Base-by-base conservation (phyloP, 257 asterid genomes). In the Voacanga thouarsii region DNA sequence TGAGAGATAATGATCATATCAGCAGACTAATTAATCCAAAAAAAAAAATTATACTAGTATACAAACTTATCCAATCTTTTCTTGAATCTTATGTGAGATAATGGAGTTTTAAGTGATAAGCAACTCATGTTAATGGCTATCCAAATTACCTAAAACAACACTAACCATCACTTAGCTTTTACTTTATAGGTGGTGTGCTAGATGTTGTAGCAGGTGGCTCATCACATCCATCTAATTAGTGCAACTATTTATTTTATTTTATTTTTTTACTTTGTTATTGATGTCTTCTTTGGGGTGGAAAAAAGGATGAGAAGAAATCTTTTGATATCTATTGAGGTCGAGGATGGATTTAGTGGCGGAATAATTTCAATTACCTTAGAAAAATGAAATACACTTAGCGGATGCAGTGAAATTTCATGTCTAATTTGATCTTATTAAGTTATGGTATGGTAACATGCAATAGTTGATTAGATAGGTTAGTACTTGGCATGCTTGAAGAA, bases 131-230 rank as follows among this genome's bases (percentile, higher is more conserved):
- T 59, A 72, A 51, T 24, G 55, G 44, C 24, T 21, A 60, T 65
- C 41, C 33, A 60, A 71, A 72, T 77, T 72, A 77, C 81, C 78
- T 81, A 77, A 69, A 77, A 63, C 75, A 39, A 77, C 84, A 63
- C 47, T 57, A 49, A 69, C 70, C 78, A 64, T 19, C 66, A 67
- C 72, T 82, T 71, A 56, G 44, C 70, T 82, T 78, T 66, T 53
- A 70, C 76, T 82, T 82, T 74, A 81, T 81, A 51, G 79, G 81
- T 53, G 59, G 37, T 65, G 71, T 39, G 79, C 56, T 28, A 75
- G 63, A 74, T 53, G 75, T 51, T 64, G 84, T 49, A 51, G 79
- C 74, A 45, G 79, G 73, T 82, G 63, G 77, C 33, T 47, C 75
- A 78, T 77, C 80, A 60, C 78, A 73, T 71, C 71, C 73, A 66